Evolutionary conservation across 2,329 filamentous ascomycete genomes (phyloP).

Genomic region (Ascochyta rabiei): DNA sequence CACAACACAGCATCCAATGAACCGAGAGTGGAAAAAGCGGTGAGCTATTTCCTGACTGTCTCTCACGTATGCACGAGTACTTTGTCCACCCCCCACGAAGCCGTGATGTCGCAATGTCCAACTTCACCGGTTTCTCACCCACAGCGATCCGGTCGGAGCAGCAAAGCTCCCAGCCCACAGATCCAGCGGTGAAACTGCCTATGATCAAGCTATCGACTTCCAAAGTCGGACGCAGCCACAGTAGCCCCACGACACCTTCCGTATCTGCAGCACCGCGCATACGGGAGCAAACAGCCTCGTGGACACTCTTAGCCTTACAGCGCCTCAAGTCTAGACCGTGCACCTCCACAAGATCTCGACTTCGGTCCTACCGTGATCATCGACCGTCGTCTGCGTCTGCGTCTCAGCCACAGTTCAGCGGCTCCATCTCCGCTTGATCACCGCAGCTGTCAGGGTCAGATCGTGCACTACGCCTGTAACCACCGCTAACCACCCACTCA

Average conservation of each 20-base stretch:
- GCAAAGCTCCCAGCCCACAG: too few species aligned
- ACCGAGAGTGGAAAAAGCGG: slow-evolving; percentile 2
- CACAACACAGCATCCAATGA: not conserved
- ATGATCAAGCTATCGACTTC: not conserved
- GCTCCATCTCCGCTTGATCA: too few species aligned
- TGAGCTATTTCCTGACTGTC: slow-evolving; percentile 4
- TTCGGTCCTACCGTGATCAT: too few species aligned
- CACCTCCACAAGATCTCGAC: not conserved
- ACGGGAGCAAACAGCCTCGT: not conserved
- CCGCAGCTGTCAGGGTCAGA: too few species aligned
- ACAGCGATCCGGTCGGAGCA: not conserved
- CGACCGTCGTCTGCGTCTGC: too few species aligned
- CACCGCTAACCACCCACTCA: too few species aligned
- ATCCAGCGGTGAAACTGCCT: too few species aligned
- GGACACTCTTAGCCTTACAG: not conserved
- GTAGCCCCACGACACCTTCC: slow-evolving; percentile 3
- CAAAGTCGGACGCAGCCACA: not conserved
- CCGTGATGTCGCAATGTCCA: not conserved
- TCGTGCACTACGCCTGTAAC: too few species aligned
- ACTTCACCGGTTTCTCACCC: slow-evolving; percentile 15
- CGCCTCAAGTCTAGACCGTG: slow-evolving; percentile 9
- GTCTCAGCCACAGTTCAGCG: too few species aligned
- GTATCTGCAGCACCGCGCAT: slow-evolving; percentile 1
- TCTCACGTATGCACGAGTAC: not conserved
- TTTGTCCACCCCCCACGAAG: not conserved